phyloP scores from a whole-genome alignment of 1,284 basidiomycete genomes.

The Leccinum pachyderme region DNA sequence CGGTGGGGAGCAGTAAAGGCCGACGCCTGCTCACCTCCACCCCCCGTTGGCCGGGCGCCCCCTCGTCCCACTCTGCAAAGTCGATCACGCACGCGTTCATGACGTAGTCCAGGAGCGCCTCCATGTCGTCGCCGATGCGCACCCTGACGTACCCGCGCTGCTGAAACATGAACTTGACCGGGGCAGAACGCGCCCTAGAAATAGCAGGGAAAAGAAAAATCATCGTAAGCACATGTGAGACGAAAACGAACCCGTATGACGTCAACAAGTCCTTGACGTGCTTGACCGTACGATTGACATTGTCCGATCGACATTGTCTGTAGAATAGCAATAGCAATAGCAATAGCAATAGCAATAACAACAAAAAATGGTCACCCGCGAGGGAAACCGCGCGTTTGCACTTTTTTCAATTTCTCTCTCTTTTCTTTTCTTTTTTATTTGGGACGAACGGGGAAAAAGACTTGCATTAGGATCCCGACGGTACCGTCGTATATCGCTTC shows the following conservation, averaged over 20 bases:
- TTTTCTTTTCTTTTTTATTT: background rate
- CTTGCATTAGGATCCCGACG: slow-evolving; percentile 76
- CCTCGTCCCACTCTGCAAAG: slow-evolving; percentile 42
- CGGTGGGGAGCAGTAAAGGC: background rate
- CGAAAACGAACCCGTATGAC: slow-evolving; percentile 50
- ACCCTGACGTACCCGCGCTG: slow-evolving; percentile 65
- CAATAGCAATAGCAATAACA: background rate
- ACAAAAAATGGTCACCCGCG: background rate
- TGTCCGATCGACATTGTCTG: slow-evolving; percentile 80
- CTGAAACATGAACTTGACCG: slow-evolving; percentile 77
- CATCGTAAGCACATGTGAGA: too few relatives aligned
- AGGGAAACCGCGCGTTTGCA: background rate
- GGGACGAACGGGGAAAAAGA: background rate
- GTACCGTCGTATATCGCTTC: slow-evolving; percentile 72
- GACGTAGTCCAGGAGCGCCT: slow-evolving; percentile 45
- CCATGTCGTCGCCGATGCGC: slow-evolving; percentile 46
- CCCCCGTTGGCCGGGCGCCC: slow-evolving; percentile 28
- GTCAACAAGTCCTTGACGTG: slow-evolving; percentile 62
- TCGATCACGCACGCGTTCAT: slow-evolving; percentile 59
- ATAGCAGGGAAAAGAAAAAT: background rate
- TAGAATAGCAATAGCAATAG: background rate
- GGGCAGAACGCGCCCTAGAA: slow-evolving; percentile 54
- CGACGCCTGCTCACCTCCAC: slow-evolving; percentile 40
- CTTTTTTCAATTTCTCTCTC: background rate
- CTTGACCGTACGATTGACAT: slow-evolving; percentile 67